Conservation (phyloP, 164 flowering plant species). For the Nymphaea colorata region DNA sequence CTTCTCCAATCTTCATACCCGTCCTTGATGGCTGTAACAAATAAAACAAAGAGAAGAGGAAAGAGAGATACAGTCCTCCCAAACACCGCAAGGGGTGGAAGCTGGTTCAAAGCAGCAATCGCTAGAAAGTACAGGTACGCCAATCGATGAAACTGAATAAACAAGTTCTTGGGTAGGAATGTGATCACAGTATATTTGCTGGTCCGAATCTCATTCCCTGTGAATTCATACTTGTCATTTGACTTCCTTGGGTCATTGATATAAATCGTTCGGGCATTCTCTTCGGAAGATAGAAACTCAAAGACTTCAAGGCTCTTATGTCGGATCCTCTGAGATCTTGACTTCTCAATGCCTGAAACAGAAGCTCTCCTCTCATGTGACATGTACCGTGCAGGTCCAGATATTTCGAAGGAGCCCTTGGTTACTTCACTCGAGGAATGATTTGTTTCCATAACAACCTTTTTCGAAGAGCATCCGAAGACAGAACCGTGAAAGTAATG, state of each 20-base stretch:
- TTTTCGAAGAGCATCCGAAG: slow-evolving; percentile 36
- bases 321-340: slow-evolving; percentile 32
- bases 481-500: slow-evolving; percentile 13
- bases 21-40: slow-evolving; percentile 87
- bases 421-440: neutral
- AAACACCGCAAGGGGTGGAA: slow-evolving; percentile 93
- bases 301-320: slow-evolving; percentile 50
- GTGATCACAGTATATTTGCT: slow-evolving; percentile 78
- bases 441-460: slow-evolving; percentile 8
- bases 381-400: slow-evolving; percentile 12
- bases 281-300: slow-evolving; percentile 29
- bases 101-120: slow-evolving; percentile 90
- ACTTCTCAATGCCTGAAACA: slow-evolving; percentile 25
- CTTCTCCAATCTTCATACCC: slow-evolving; percentile 97
- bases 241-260: slow-evolving; percentile 70
- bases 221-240: slow-evolving; percentile 71
- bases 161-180: slow-evolving; percentile 84
- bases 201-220: slow-evolving; percentile 79
- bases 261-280: slow-evolving; percentile 52
- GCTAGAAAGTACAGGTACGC: slow-evolving; percentile 84
- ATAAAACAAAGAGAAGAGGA: slow-evolving; percentile 80
- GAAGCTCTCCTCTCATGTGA: slow-evolving; percentile 11
- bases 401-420: slow-evolving; percentile 30
- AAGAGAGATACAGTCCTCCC: slow-evolving; percentile 92
- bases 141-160: slow-evolving; percentile 85